phyloP scores from a whole-genome alignment of 2,329 filamentous ascomycete species.

The Teratosphaeriaceae sp. region DNA sequence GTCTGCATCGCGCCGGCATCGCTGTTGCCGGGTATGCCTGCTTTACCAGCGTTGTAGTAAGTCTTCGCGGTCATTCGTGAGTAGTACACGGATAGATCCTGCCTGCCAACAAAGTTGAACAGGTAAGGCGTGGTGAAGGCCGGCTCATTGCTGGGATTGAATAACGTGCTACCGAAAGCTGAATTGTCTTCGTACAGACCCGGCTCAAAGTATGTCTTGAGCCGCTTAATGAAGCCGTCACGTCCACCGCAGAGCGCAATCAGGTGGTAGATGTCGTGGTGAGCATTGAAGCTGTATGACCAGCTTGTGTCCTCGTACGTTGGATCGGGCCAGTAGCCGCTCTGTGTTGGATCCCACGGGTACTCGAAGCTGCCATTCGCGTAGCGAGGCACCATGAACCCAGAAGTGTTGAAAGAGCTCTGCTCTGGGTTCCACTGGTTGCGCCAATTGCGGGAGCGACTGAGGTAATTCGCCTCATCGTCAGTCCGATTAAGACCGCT shows the following conservation, averaged over 20 bases:
- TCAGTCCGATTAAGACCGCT: slow-evolving; percentile 44
- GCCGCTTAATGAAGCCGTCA: slow-evolving; percentile 34
- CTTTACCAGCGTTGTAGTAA: slow-evolving; percentile 24
- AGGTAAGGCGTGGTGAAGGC: slow-evolving; percentile 29
- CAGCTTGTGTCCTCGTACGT: slow-evolving; percentile 14
- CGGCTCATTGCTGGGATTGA: slow-evolving; percentile 23
- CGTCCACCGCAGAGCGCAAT: slow-evolving; percentile 41
- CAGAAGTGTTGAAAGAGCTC: slow-evolving; percentile 51
- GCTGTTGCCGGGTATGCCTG: slow-evolving; percentile 27
- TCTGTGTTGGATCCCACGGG: slow-evolving; percentile 44
- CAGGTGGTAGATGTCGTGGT: slow-evolving; percentile 55
- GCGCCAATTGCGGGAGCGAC: slow-evolving; percentile 60
- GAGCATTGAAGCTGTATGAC: slow-evolving; percentile 56
- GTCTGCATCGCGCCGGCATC: slow-evolving; percentile 34
- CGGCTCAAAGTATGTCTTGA: slow-evolving; percentile 38
- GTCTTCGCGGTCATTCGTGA: slow-evolving; percentile 20
- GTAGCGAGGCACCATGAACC: slow-evolving; percentile 57
- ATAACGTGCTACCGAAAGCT: slow-evolving; percentile 4
- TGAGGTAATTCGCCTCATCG: slow-evolving; percentile 53
- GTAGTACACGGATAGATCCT: slow-evolving; percentile 21
- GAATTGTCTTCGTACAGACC: slow-evolving; percentile 30
- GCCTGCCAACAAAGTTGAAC: slow-evolving; percentile 28
- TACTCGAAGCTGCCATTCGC: slow-evolving; percentile 41
- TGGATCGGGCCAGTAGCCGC: slow-evolving; percentile 53
- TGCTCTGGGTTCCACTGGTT: slow-evolving; percentile 61